Evolutionary conservation across 2,329 filamentous ascomycete species (phyloP), one percentile per base, ranked within the genome.

Genomic region (Aspergillus persii): DNA sequence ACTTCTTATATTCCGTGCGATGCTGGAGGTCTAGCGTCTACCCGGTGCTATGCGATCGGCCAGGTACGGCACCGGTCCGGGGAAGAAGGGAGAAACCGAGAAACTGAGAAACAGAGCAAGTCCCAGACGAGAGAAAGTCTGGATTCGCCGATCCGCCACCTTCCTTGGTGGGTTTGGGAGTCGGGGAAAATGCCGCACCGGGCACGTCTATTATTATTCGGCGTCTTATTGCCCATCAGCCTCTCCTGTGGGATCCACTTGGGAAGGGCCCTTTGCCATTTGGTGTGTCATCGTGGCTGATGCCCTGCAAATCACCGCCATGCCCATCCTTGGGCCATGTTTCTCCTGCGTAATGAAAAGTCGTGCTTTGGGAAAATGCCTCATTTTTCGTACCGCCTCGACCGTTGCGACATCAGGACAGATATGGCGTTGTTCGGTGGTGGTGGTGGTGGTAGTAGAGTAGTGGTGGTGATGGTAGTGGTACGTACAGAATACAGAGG

Each of bases 31-130:
- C 31, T 23, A 23, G 18, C 18, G 18, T 23, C 53, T 55, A 60
- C 48, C 66, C 66, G 64, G 64, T 58, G 57, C 63, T 67, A 67
- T 68, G 65, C 66, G 65, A 67, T 67, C 64, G 63, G 66, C 64
- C 65, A 68, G 65, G 62, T 54, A 66, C 65, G 63, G 61, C 53
- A 62, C 63, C 60, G 65, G 65, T 60, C 65, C 65, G 65, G 65
- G 58, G 44, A 52, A 58, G 50, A 61, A 60, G 52, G 54, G 52
- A 36, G 12, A 33, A 4, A 11, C 33, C 33, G 9, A 8, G 9
- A 36, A 1, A 36, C 33, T 36, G 9, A 36, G 33, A 12, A 46
- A 26, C 18, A 23, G 18, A 23, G 18, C 18, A 23, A 23, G 18
- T 23, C 18, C 18, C 18, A 23, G 18, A 23, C 18, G 18, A 23